Evolutionary conservation across 805 yeast species (phyloP).

Genomic region (Komagataella ulmi): DNA sequence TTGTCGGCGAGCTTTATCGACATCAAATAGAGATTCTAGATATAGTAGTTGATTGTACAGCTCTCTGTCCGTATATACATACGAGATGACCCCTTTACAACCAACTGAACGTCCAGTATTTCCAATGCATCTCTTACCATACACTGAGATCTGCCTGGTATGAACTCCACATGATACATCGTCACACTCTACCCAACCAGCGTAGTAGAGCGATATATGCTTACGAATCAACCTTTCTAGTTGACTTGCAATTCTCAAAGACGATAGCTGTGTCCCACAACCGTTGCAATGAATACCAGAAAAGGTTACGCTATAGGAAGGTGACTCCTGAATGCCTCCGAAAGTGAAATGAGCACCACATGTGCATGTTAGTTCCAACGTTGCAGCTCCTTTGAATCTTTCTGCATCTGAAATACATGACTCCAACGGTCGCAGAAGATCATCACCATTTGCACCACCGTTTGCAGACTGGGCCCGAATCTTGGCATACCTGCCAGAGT

Average conservation of each 20-base stretch:
- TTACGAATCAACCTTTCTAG: slow-evolving; percentile 59
- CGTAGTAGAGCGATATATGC: slow-evolving; percentile 65
- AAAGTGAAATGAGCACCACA: slow-evolving; percentile 53
- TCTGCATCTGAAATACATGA: slow-evolving; percentile 72
- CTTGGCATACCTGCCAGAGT: slow-evolving; percentile 45
- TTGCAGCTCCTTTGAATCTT: slow-evolving; percentile 56
- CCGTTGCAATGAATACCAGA: slow-evolving; percentile 59
- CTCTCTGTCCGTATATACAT: slow-evolving; percentile 63
- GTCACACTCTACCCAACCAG: slow-evolving; percentile 79
- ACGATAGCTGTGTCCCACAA: slow-evolving; percentile 40
- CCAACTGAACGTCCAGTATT: slow-evolving; percentile 44
- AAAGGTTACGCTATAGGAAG: slow-evolving; percentile 44
- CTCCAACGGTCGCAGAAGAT: slow-evolving; percentile 60
- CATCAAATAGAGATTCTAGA: slow-evolving; percentile 67
- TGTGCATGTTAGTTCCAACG: slow-evolving; percentile 42
- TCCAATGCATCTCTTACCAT: slow-evolving; percentile 77
- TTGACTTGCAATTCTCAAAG: slow-evolving; percentile 52
- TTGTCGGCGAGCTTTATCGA: slow-evolving; percentile 55
- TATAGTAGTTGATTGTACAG: slow-evolving; percentile 80
- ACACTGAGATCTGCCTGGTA: slow-evolving; percentile 80
- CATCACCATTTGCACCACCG: slow-evolving; percentile 15
- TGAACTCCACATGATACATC: slow-evolving; percentile 68
- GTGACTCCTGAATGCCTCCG: slow-evolving; percentile 62
- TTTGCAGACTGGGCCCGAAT: slow-evolving; percentile 14
- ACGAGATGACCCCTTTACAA: slow-evolving; percentile 74